phyloP scores from a whole-genome alignment of 768 basidiomycete genomes.

The Lactarius akahatsu region DNA sequence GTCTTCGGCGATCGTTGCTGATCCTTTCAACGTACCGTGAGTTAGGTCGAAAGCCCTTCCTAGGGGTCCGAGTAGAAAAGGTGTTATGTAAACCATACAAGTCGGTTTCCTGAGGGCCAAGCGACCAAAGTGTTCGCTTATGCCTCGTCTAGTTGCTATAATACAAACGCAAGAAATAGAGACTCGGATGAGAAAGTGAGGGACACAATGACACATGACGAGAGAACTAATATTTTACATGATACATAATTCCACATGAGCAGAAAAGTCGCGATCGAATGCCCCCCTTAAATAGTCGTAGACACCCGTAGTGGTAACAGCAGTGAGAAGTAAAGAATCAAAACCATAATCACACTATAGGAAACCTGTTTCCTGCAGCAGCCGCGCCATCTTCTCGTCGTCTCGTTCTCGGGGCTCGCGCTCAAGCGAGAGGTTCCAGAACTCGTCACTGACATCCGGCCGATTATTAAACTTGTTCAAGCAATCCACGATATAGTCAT shows the following conservation, averaged over 20 bases:
- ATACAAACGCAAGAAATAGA: conserved; percentile 15
- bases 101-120: too few relatives aligned
- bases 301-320: conserved; percentile 2
- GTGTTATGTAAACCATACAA: too few relatives aligned
- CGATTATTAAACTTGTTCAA: conserved; percentile 70
- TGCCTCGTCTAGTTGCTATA: conserved; percentile 10
- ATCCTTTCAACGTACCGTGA: too few relatives aligned
- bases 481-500: conserved; percentile 74
- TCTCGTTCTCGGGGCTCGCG: conserved; percentile 93
- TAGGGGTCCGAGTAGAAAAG: too few relatives aligned
- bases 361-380: conserved; percentile 88
- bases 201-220: conserved; percentile 1
- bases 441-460: conserved; percentile 66
- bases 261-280: neutral
- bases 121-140: neutral
- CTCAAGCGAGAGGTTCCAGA: conserved; percentile 84
- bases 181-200: neutral
- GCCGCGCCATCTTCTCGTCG: conserved; percentile 92
- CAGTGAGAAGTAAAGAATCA: neutral
- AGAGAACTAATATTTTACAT: conserved; percentile 21
- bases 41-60: too few relatives aligned
- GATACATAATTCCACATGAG: conserved; percentile 27
- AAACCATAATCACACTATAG: conserved; percentile 41
- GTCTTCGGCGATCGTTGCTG: too few relatives aligned
- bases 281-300: neutral